phyloP scores from a whole-genome alignment of 306 rosid genomes.

The Vigna mungo region DNA sequence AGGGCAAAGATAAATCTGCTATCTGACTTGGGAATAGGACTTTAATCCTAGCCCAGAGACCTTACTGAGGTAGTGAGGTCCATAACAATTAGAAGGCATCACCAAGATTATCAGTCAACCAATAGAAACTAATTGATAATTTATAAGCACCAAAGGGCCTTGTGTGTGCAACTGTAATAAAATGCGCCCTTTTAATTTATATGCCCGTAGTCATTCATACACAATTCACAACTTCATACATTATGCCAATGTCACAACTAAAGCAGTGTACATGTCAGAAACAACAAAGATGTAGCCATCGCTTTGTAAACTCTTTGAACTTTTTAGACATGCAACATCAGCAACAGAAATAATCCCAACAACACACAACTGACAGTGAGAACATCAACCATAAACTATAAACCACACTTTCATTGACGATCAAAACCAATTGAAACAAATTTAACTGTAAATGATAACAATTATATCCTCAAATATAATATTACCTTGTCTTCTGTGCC shows the following conservation, averaged over 20 bases:
- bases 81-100: neutral
- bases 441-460: constrained; percentile 30
- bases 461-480: constrained; percentile 14
- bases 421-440: constrained; percentile 34
- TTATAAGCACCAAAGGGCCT: neutral
- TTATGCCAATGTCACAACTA: constrained; percentile 13
- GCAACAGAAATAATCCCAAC: constrained; percentile 3
- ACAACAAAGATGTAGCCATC: constrained; percentile 28
- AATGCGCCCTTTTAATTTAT: constrained; percentile 21
- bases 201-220: constrained; percentile 5
- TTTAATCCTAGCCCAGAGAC: neutral
- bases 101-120: constrained; percentile 16
- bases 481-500: constrained; percentile 85
- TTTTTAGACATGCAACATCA: constrained; percentile 16
- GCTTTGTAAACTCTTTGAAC: constrained; percentile 8
- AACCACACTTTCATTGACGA: constrained; percentile 13
- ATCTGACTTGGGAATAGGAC: neutral
- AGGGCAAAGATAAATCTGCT: neutral
- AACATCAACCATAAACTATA: constrained; percentile 27
- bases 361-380: neutral
- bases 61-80: neutral
- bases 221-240: constrained; percentile 14
- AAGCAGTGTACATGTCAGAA: constrained; percentile 4
- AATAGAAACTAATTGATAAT: neutral
- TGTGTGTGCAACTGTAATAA: neutral